Percentiles rank a stretch among this genome's conserved stretches.
Conservation (phyloP, 306 rosid species). For the Cicer yamashitae region DNA sequence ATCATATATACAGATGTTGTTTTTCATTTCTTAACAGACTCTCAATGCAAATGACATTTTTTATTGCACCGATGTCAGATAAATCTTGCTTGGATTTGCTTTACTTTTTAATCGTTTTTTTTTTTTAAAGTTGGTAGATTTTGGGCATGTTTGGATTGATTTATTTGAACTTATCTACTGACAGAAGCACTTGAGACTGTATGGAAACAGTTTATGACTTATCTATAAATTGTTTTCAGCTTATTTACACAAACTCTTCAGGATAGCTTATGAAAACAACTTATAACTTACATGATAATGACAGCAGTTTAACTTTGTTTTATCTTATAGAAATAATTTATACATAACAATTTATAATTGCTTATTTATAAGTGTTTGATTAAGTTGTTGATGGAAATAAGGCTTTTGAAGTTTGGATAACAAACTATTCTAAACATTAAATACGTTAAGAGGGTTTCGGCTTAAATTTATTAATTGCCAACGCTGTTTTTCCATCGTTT, state of each 20-base stretch:
- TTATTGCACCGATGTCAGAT: not conserved
- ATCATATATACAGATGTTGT: conserved; percentile 9
- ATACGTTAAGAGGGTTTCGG: not conserved
- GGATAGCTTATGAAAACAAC: too few species aligned
- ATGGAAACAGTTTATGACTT: too few species aligned
- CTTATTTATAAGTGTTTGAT: too few species aligned
- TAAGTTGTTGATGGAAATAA: too few species aligned
- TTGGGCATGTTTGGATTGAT: not conserved
- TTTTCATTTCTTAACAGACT: conserved; percentile 16
- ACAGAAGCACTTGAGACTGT: too few species aligned
- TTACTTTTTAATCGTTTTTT: not conserved
- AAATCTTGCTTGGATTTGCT: conserved; percentile 17
- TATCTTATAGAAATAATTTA: too few species aligned
- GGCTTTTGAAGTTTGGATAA: not conserved
- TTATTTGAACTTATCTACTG: too few species aligned
- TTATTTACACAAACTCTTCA: too few species aligned
- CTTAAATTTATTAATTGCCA: not conserved
- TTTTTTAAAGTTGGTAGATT: not conserved
- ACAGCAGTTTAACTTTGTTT: too few species aligned
- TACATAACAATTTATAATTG: too few species aligned
- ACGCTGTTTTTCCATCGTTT: not conserved
- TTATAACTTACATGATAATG: too few species aligned
- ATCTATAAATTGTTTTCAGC: too few species aligned
- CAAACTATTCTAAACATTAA: not conserved
- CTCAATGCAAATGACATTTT: conserved; percentile 38